phyloP scores from a whole-genome alignment of 345 rosid genomes.

The Eutrema yunnanense region DNA sequence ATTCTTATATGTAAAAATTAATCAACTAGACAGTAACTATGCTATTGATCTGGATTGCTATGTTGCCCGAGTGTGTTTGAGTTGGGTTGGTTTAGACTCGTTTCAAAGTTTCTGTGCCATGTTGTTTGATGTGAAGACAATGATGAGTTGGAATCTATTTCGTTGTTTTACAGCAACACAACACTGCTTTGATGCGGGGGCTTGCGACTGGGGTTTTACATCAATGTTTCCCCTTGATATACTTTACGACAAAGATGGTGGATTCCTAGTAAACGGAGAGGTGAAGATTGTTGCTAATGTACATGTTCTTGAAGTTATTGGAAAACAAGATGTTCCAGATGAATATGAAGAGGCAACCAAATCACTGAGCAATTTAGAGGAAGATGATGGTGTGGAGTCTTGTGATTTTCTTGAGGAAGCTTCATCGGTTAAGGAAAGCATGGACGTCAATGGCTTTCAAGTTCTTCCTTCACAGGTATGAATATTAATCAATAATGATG shows the following conservation, averaged over 20 bases:
- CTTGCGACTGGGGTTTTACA: too few relatives aligned
- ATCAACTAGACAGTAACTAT: not conserved
- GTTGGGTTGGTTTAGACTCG: not conserved
- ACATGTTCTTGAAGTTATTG: not conserved
- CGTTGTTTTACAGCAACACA: too few relatives aligned
- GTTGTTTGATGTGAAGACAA: too few relatives aligned
- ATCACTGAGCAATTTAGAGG: not conserved
- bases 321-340: not conserved
- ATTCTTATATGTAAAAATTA: not conserved
- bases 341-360: not conserved
- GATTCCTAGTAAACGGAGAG: too few relatives aligned
- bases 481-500: not conserved
- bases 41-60: not conserved
- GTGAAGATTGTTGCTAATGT: conserved; percentile 49
- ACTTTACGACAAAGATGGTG: not conserved
- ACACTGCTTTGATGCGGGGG: too few relatives aligned
- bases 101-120: not conserved
- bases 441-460: too few relatives aligned
- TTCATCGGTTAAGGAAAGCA: not conserved
- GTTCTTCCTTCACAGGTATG: too few relatives aligned
- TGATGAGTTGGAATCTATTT: too few relatives aligned
- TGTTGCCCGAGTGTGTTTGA: not conserved
- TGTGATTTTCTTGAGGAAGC: not conserved
- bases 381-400: not conserved
- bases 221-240: not conserved